Evolutionary conservation across 768 basidiomycete genomes (phyloP).

Genomic region (Calocybe cyanea): DNA sequence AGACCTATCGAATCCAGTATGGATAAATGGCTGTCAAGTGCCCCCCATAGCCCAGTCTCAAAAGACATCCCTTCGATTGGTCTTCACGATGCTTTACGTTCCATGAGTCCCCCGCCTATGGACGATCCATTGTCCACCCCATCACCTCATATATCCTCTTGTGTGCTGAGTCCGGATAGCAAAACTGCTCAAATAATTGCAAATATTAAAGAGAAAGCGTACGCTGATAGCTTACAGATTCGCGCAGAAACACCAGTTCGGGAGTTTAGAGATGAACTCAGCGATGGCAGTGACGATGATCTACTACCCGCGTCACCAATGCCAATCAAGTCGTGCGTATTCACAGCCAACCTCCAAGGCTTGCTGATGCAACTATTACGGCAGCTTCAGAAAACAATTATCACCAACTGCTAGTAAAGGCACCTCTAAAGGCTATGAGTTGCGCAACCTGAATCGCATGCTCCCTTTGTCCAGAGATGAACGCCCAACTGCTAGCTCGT

Average conservation of each 20-base stretch:
- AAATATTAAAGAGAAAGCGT: constrained; percentile 60
- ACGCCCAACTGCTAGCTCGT: constrained; percentile 2
- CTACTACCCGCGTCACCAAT: constrained; percentile 18
- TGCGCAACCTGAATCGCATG: constrained; percentile 6
- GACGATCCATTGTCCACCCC: constrained; percentile 14
- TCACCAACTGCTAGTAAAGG: too few species aligned
- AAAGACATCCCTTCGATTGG: constrained; percentile 8
- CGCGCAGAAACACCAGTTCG: constrained; percentile 33
- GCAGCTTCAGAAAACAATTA: too few species aligned
- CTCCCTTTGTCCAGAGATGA: constrained; percentile 10
- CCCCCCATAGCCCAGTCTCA: constrained; percentile 15
- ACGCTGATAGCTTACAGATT: constrained; percentile 41
- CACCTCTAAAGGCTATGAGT: not conserved
- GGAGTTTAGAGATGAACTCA: constrained; percentile 41
- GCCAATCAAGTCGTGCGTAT: constrained; percentile 10
- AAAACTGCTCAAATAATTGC: constrained; percentile 61
- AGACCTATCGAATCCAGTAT: constrained; percentile 32
- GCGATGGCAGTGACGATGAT: constrained; percentile 52
- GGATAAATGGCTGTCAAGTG: constrained; percentile 38
- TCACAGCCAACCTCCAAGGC: not conserved
- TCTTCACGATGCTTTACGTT: constrained; percentile 6
- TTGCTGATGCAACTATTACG: too few species aligned
- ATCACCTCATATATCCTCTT: constrained; percentile 26
- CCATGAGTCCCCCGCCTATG: constrained; percentile 19
- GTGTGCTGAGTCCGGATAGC: constrained; percentile 29